phyloP scores from a whole-genome alignment of 768 basidiomycete genomes.

The Myochromella boudieri region DNA sequence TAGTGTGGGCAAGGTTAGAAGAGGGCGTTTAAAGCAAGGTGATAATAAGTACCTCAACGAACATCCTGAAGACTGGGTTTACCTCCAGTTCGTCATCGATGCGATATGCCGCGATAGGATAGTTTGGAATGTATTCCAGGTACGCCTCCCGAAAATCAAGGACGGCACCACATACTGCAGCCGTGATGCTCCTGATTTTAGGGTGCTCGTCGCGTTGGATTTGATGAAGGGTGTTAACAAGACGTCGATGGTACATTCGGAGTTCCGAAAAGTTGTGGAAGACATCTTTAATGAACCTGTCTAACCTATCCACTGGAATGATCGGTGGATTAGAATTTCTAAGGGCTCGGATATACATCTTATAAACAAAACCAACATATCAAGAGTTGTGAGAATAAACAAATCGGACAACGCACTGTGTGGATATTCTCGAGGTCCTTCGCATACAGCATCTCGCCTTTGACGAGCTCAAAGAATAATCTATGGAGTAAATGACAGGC shows the following conservation, averaged over 20 bases:
- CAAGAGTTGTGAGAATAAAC: neutral
- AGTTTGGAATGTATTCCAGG: slow-evolving; percentile 88
- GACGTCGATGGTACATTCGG: slow-evolving; percentile 66
- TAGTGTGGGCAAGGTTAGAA: slow-evolving; percentile 16
- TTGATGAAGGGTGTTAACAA: slow-evolving; percentile 80
- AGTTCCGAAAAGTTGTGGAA: slow-evolving; percentile 88
- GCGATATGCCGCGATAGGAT: slow-evolving; percentile 86
- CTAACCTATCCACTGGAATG: slow-evolving; percentile 67
- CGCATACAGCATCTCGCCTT: slow-evolving; percentile 97
- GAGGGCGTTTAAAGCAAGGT: neutral
- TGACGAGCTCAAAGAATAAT: slow-evolving; percentile 92
- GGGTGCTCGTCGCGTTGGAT: slow-evolving; percentile 90
- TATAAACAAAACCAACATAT: slow-evolving; percentile 24
- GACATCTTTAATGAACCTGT: slow-evolving; percentile 80
- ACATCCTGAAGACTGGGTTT: slow-evolving; percentile 75
- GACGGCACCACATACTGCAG: slow-evolving; percentile 82
- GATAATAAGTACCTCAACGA: slow-evolving; percentile 65
- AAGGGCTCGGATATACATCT: slow-evolving; percentile 85
- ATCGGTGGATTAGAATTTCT: slow-evolving; percentile 76
- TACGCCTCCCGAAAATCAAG: slow-evolving; percentile 93
- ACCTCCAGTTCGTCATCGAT: slow-evolving; percentile 86
- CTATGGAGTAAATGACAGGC: slow-evolving; percentile 38
- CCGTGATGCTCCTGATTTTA: slow-evolving; percentile 76
- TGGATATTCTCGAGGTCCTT: slow-evolving; percentile 90
- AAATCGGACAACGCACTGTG: slow-evolving; percentile 44